phyloP scores from a whole-genome alignment of 345 rosid genomes.

The Viola odorata region DNA sequence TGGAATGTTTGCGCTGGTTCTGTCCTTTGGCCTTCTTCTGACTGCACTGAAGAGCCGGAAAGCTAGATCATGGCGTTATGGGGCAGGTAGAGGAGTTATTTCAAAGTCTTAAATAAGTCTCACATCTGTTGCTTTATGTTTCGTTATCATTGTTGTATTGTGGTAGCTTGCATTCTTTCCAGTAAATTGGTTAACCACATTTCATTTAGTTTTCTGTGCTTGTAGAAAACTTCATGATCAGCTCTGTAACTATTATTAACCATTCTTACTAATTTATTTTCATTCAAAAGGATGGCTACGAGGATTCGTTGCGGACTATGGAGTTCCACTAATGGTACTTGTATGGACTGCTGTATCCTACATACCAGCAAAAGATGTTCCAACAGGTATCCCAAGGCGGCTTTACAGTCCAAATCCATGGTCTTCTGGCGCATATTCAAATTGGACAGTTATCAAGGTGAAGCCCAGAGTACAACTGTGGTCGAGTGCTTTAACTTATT shows the following conservation, averaged over 20 bases:
- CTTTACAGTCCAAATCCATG: conserved; percentile 97
- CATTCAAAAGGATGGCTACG: conserved; percentile 53
- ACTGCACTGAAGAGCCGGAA: conserved; percentile 71
- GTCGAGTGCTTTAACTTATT: neutral
- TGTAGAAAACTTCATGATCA: neutral
- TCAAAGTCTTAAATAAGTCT: neutral
- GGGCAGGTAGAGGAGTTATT: conserved; percentile 46
- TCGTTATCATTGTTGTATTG: too few species aligned
- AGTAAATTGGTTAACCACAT: neutral
- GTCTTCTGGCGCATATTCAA: conserved; percentile 82
- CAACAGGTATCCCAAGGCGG: conserved; percentile 83
- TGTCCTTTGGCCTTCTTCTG: conserved; percentile 72
- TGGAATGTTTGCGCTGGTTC: conserved; percentile 85
- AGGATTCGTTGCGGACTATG: conserved; percentile 85
- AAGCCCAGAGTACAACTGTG: conserved; percentile 8
- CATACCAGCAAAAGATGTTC: conserved; percentile 60
- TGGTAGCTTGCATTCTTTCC: conserved; percentile 8
- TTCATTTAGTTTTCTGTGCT: neutral
- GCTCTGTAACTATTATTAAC: neutral
- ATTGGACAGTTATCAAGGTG: conserved; percentile 86
- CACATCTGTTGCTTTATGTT: neutral
- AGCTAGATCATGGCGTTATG: conserved; percentile 89
- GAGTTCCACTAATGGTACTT: conserved; percentile 89
- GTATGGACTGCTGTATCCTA: conserved; percentile 83
- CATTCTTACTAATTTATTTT: neutral